phyloP scores from a whole-genome alignment of 257 asterid genomes.

The Solanum paucissectum region DNA sequence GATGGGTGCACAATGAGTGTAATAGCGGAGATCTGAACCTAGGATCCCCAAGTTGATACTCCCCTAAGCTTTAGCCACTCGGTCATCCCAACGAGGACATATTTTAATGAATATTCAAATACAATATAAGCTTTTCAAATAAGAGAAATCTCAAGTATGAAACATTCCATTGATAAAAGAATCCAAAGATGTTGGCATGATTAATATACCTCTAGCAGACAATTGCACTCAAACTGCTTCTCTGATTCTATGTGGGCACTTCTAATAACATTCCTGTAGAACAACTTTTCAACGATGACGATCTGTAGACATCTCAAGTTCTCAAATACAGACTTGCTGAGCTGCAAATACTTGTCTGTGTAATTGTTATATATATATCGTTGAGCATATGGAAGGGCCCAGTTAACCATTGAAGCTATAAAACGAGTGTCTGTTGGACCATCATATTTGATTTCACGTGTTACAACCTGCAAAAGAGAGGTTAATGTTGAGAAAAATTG shows the following conservation, averaged over 20 bases:
- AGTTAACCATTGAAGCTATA: constrained; percentile 50
- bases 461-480: constrained; percentile 57
- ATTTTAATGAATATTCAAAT: background rate
- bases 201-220: constrained; percentile 69
- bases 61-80: background rate
- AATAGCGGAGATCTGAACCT: background rate
- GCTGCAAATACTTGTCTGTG: constrained; percentile 42
- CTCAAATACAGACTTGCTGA: constrained; percentile 51
- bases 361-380: constrained; percentile 45
- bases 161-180: background rate
- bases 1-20: background rate
- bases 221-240: constrained; percentile 48
- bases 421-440: constrained; percentile 43
- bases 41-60: background rate
- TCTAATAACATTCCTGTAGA: constrained; percentile 55
- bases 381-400: constrained; percentile 95
- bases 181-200: background rate
- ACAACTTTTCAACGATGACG: constrained; percentile 56
- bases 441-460: constrained; percentile 57
- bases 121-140: background rate
- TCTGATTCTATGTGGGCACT: constrained; percentile 28
- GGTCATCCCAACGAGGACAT: background rate
- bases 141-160: background rate
- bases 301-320: constrained; percentile 38
- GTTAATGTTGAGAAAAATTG: background rate